phyloP scores from a whole-genome alignment of 352 stramenopile genomes.

The Pythium aristosporum region DNA sequence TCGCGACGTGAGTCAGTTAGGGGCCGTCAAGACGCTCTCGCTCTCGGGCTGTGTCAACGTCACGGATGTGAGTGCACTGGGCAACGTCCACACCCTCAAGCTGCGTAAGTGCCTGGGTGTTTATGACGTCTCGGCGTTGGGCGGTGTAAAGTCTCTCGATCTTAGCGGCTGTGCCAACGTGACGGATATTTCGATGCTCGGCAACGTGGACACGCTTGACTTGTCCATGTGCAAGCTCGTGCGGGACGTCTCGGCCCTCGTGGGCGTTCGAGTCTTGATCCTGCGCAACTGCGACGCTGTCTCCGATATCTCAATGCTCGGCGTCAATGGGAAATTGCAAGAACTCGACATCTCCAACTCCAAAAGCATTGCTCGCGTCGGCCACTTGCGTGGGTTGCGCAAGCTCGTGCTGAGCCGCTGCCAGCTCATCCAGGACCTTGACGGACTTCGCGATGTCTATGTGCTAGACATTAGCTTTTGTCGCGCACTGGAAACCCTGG shows the following conservation, averaged over 20 bases:
- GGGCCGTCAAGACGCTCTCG: slow-evolving; percentile 41
- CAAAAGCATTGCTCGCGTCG: slow-evolving; percentile 36
- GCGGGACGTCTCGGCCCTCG: slow-evolving; percentile 26
- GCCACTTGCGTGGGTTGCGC: slow-evolving; percentile 36
- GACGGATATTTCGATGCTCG: slow-evolving; percentile 47
- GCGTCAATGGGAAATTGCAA: slow-evolving; percentile 24
- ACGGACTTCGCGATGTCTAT: slow-evolving; percentile 39
- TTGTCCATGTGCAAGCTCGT: slow-evolving; percentile 46
- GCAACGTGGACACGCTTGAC: slow-evolving; percentile 31
- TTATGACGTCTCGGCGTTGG: slow-evolving; percentile 45
- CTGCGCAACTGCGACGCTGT: slow-evolving; percentile 46
- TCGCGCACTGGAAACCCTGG: slow-evolving; percentile 41
- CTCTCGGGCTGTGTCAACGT: slow-evolving; percentile 65
- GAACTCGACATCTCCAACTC: slow-evolving; percentile 62
- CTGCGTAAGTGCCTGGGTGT: slow-evolving; percentile 61
- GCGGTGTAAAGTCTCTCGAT: slow-evolving; percentile 48
- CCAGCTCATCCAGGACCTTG: slow-evolving; percentile 40
- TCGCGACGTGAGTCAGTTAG: slow-evolving; percentile 42
- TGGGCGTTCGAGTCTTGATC: slow-evolving; percentile 23
- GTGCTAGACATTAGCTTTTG: slow-evolving; percentile 77
- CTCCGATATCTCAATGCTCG: slow-evolving; percentile 43
- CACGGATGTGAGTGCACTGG: slow-evolving; percentile 48
- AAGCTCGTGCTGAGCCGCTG: slow-evolving; percentile 60
- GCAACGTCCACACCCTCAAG: slow-evolving; percentile 46
- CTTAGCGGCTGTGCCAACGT: slow-evolving; percentile 54